Percentiles rank a stretch among this genome's conserved stretches.
These are phyloP conservation scores for Salvia miltiorrhiza DNA, from an alignment of 257 asterid genomes.

Conservation along the genomic window DNA sequence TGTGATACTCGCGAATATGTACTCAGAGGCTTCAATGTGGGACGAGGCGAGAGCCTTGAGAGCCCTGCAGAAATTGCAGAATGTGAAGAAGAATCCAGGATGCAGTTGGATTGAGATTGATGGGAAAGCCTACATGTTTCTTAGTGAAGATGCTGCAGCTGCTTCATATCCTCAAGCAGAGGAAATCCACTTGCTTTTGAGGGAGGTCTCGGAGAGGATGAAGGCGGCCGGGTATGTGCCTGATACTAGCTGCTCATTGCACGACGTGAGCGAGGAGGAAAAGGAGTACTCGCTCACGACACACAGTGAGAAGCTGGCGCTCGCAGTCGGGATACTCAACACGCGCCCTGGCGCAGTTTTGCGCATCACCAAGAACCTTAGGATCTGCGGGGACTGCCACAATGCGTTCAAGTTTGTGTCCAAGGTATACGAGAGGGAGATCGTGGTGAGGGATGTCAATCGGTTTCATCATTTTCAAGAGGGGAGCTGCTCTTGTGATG, in stretches of 20 bases:
- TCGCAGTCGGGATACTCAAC: conserved; percentile 62
- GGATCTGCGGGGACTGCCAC: conserved; percentile 85
- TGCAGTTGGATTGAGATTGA: conserved; percentile 78
- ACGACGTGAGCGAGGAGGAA: conserved; percentile 78
- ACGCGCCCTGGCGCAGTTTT: conserved; percentile 45
- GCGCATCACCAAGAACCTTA: conserved; percentile 71
- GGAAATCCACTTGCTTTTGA: conserved; percentile 43
- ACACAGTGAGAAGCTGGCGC: conserved; percentile 71
- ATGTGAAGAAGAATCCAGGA: conserved; percentile 75
- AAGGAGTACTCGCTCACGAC: conserved; percentile 44
- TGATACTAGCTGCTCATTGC: conserved; percentile 59
- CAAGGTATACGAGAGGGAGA: conserved; percentile 54
- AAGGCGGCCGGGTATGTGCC: conserved; percentile 62
- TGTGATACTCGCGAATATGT: conserved; percentile 73
- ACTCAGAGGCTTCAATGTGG: conserved; percentile 88
- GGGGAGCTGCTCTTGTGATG: conserved; percentile 71
- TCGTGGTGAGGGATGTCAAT: conserved; percentile 75
- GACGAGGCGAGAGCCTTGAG: conserved; percentile 59
- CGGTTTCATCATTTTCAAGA: conserved; percentile 70
- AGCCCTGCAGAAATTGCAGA: conserved; percentile 38
- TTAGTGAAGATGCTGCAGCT: conserved; percentile 51
- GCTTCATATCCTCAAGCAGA: conserved; percentile 40
- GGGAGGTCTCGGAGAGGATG: conserved; percentile 58
- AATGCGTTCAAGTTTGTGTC: conserved; percentile 60
- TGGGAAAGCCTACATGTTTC: conserved; percentile 56